Conservation (phyloP, 225 moss, liverwort and hornwort genomes). For the Thuidium tamariscinum region DNA sequence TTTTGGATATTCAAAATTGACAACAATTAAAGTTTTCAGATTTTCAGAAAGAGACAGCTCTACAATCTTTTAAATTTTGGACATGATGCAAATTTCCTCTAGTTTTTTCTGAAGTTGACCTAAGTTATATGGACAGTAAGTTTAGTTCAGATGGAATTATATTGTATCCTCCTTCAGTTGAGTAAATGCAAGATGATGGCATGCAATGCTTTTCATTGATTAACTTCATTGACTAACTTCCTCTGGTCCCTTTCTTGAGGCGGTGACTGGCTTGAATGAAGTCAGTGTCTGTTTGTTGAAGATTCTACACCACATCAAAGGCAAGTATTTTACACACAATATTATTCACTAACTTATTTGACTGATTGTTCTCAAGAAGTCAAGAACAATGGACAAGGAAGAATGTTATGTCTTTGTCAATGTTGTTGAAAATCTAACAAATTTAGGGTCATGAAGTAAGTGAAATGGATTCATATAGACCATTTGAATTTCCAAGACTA, state of each 20-base stretch:
- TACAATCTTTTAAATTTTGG: too few relatives aligned
- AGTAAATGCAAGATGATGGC: neutral
- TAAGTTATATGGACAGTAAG: too few relatives aligned
- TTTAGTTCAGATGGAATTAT: too few relatives aligned
- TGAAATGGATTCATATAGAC: neutral
- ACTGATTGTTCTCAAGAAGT: neutral
- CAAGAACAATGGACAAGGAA: neutral
- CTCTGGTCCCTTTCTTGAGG: neutral
- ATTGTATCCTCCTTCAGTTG: neutral
- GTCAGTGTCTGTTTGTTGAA: neutral
- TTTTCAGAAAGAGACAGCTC: too few relatives aligned
- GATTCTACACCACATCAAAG: neutral
- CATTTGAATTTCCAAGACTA: neutral
- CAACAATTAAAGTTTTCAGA: too few relatives aligned
- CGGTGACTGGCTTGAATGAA: neutral
- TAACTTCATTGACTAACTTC: neutral
- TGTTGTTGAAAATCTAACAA: too few relatives aligned
- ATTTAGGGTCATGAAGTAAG: too few relatives aligned
- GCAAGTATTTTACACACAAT: neutral
- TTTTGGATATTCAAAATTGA: too few relatives aligned
- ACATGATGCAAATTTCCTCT: too few relatives aligned
- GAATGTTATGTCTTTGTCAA: too few relatives aligned
- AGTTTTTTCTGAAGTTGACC: too few relatives aligned
- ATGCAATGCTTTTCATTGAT: neutral
- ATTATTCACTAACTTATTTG: neutral